Base-by-base conservation (phyloP, 768 basidiomycete genomes). In the Auricularia sp. region DNA sequence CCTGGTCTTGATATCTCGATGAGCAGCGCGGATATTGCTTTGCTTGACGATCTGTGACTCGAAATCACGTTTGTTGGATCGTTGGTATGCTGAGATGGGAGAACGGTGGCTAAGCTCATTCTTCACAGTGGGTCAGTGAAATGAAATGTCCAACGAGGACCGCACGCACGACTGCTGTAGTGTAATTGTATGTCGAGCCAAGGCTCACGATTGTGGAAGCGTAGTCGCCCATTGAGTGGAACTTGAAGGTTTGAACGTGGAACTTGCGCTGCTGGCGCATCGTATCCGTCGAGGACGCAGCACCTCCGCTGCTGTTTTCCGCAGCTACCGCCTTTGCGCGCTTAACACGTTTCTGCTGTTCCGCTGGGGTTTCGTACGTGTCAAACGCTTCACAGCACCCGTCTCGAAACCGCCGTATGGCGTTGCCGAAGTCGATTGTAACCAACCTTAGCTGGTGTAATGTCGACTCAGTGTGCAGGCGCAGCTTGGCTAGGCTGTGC, bases 101-200 rank as follows among this genome's bases (percentile, higher is more conserved):
- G 16, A 13, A 13, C 65, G 39, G 44, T 65, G 65, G n/a, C 44
- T 34, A 39, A 59, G 29, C 39, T 65, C 65, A 3, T 61, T 47
- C 65, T 65, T 24, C 21, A 64, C 7, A 3, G 63, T 3, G 21
- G 6, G 11, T 35, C 6, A 35, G 14, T 6, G 62, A 16, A 24
- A 16, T 14, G n/a, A n/a, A n/a, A n/a, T n/a, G n/a, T n/a, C n/a
- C n/a, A n/a, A n/a, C n/a, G n/a, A n/a, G n/a, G n/a, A n/a, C n/a
- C n/a, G n/a, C n/a, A 61, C 70, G 5, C 56, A 81, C 79, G 7
- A 70, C 54, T 33, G 77, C 74, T 1, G 77, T 80, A 0, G 75
- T 74, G 64, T 76, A 80, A 1, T 69, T 71, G 47, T 81, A 76
- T 2, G 74, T 75, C 0, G 75, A 75, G 0, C 80, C 76, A 45